A percentile compares a stretch with the other conserved stretches of the same genome.
Conservation (phyloP, 2,329 filamentous ascomycete genomes). For the Gnomoniopsis smithogilvyi region DNA sequence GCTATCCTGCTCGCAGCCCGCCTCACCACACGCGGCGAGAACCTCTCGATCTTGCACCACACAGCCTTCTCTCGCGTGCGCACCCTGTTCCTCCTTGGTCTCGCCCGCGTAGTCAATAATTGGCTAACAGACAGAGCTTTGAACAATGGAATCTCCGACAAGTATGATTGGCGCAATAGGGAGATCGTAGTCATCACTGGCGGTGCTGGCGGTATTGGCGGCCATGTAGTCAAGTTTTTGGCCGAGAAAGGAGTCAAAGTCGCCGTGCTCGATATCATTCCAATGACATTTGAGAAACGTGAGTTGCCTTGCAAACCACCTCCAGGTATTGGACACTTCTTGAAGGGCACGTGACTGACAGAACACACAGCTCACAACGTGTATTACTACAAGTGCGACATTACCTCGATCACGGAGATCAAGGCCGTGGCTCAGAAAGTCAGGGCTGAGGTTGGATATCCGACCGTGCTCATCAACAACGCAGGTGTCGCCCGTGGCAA, state of each 20-base stretch:
- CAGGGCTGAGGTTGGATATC: slow-evolving; percentile 54
- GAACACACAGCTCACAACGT: slow-evolving; percentile 43
- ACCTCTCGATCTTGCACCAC: slow-evolving; percentile 51
- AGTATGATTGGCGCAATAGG: slow-evolving; percentile 59
- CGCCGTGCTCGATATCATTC: slow-evolving; percentile 68
- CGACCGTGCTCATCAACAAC: slow-evolving; percentile 71
- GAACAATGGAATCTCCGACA: slow-evolving; percentile 49
- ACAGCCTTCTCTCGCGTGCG: slow-evolving; percentile 50
- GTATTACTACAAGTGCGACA: slow-evolving; percentile 68
- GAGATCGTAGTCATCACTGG: slow-evolving; percentile 75
- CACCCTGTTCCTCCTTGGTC: slow-evolving; percentile 48
- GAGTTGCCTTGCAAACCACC: slow-evolving; percentile 23
- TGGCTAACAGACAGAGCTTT: slow-evolving; percentile 48
- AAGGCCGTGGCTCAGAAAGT: slow-evolving; percentile 49
- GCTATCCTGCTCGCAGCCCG: slow-evolving; percentile 60
- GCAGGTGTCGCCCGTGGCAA: slow-evolving; percentile 63
- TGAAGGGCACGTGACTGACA: slow-evolving; percentile 14
- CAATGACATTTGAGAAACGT: slow-evolving; percentile 51
- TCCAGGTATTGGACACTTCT: not conserved
- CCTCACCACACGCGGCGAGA: slow-evolving; percentile 60
- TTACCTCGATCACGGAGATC: slow-evolving; percentile 57
- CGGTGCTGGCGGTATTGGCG: slow-evolving; percentile 71
- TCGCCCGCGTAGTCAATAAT: slow-evolving; percentile 44
- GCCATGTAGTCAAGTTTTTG: slow-evolving; percentile 61
- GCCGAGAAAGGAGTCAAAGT: slow-evolving; percentile 63